Percentiles rank a stretch among this genome's conserved stretches.
These are phyloP conservation scores for Clonostachys chloroleuca DNA, from an alignment of 2,329 filamentous ascomycete species.

Conservation along the genomic window DNA sequence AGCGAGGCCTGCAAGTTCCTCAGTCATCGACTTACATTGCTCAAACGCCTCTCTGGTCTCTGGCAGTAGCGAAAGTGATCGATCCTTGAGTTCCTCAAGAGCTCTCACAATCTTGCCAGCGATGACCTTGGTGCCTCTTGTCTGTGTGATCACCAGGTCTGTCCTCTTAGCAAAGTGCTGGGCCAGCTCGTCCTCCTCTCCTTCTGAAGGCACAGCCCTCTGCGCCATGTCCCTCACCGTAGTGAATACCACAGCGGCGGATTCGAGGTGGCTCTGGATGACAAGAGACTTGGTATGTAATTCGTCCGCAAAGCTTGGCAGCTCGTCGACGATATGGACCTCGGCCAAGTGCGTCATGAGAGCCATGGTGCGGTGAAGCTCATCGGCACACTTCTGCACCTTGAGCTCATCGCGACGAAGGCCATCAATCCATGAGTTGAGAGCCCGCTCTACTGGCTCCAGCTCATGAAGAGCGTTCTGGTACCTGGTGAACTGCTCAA, in stretches of 20 bases:
- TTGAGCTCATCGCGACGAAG: slow-evolving; percentile 81
- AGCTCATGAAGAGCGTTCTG: slow-evolving; percentile 81
- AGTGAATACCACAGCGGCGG: slow-evolving; percentile 63
- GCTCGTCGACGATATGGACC: slow-evolving; percentile 66
- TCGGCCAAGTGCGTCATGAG: slow-evolving; percentile 84
- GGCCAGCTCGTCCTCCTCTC: slow-evolving; percentile 58
- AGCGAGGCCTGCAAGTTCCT: slow-evolving; percentile 61
- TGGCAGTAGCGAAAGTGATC: slow-evolving; percentile 68
- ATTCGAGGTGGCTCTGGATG: slow-evolving; percentile 80
- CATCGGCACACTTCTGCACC: slow-evolving; percentile 74
- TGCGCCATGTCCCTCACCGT: slow-evolving; percentile 64
- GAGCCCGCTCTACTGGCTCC: slow-evolving; percentile 82
- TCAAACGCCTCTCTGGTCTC: slow-evolving; percentile 68
- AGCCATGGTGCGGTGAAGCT: slow-evolving; percentile 79
- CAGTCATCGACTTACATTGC: slow-evolving; percentile 59
- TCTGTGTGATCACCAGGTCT: slow-evolving; percentile 69
- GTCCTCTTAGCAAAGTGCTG: slow-evolving; percentile 66
- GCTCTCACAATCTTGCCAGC: slow-evolving; percentile 73
- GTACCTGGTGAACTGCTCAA: slow-evolving; percentile 74
- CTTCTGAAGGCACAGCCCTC: slow-evolving; percentile 47
- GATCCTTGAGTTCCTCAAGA: slow-evolving; percentile 70
- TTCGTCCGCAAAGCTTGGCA: slow-evolving; percentile 73
- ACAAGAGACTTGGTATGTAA: slow-evolving; percentile 72
- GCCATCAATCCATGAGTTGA: slow-evolving; percentile 85
- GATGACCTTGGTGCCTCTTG: slow-evolving; percentile 79